These are phyloP conservation scores for Entomophthora muscae DNA, from an alignment of 371 early-diverging fungal species.

Conservation along the genomic window DNA sequence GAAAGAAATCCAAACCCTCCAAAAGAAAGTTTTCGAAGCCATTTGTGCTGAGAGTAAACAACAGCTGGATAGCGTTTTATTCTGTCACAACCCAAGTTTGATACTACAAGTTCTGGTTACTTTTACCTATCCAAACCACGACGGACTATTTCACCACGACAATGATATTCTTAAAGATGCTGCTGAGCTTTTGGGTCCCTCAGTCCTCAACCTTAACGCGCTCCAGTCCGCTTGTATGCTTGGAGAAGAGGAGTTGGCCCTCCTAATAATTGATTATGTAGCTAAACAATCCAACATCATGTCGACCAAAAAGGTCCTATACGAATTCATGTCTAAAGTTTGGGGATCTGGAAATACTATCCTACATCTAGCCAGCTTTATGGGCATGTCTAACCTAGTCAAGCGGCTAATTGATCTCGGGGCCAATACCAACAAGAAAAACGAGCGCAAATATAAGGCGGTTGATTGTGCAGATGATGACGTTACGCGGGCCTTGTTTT, in stretches of 20 bases:
- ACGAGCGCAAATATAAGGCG: constrained; percentile 33
- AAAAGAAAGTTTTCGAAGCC: constrained; percentile 3
- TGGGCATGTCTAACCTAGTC: constrained; percentile 42
- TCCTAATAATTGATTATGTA: constrained; percentile 38
- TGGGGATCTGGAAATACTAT: constrained; percentile 52
- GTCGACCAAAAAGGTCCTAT: constrained; percentile 34
- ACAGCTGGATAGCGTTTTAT: not conserved
- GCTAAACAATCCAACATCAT: constrained; percentile 27
- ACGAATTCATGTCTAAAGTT: constrained; percentile 41
- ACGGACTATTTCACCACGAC: constrained; percentile 29
- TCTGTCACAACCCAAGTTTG: constrained; percentile 9
- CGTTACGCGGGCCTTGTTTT: constrained; percentile 26
- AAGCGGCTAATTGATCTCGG: constrained; percentile 36
- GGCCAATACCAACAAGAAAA: constrained; percentile 28
- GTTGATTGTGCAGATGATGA: constrained; percentile 52
- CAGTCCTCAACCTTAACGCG: constrained; percentile 26
- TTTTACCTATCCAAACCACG: constrained; percentile 29
- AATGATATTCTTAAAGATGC: constrained; percentile 33
- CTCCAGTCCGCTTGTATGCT: constrained; percentile 40
- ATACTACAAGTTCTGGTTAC: constrained; percentile 33
- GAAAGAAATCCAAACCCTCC: not conserved
- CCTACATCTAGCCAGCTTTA: constrained; percentile 47
- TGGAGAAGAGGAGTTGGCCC: constrained; percentile 39
- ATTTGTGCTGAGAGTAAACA: constrained; percentile 1
- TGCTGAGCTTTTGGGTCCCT: constrained; percentile 30